These are phyloP conservation scores for Plantago ovata DNA, from an alignment of 257 asterid species.

Conservation along the genomic window DNA sequence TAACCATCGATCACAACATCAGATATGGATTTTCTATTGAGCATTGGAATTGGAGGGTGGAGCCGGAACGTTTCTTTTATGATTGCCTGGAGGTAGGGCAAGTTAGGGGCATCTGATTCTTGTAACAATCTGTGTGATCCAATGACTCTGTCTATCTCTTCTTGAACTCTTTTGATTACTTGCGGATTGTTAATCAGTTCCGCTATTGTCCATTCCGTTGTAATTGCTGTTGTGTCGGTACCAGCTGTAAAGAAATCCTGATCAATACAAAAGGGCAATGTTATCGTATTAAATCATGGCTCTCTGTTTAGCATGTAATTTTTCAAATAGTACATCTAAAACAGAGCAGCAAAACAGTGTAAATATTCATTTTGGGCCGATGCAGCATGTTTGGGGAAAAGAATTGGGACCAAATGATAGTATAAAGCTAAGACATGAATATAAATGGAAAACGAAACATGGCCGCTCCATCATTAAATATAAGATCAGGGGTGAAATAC, in stretches of 20 bases:
- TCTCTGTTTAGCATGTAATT: too few relatives aligned
- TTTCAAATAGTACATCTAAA: too few relatives aligned
- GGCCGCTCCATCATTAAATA: not conserved
- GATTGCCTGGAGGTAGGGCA: conserved; percentile 52
- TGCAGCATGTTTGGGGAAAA: too few relatives aligned
- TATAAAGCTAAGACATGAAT: too few relatives aligned
- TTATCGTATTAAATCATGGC: too few relatives aligned
- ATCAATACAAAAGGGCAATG: too few relatives aligned
- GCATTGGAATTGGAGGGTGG: conserved; percentile 61
- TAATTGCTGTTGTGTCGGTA: conserved; percentile 56
- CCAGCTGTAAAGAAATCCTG: conserved; percentile 66
- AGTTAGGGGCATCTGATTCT: conserved; percentile 44
- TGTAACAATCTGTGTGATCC: conserved; percentile 31
- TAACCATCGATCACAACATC: conserved; percentile 37
- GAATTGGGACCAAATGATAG: too few relatives aligned
- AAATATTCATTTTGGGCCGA: too few relatives aligned
- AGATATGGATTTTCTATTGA: conserved; percentile 34
- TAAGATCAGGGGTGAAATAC: not conserved
- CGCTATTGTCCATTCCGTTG: conserved; percentile 49
- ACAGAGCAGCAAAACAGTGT: too few relatives aligned
- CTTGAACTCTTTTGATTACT: conserved; percentile 40
- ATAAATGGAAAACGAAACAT: not conserved
- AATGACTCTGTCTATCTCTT: conserved; percentile 39
- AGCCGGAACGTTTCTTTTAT: conserved; percentile 54
- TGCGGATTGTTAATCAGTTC: conserved; percentile 48